Percentiles rank a stretch among this genome's conserved stretches.
Conservation (phyloP, 2,329 filamentous ascomycete species). For the Arachnomyces sp. region DNA sequence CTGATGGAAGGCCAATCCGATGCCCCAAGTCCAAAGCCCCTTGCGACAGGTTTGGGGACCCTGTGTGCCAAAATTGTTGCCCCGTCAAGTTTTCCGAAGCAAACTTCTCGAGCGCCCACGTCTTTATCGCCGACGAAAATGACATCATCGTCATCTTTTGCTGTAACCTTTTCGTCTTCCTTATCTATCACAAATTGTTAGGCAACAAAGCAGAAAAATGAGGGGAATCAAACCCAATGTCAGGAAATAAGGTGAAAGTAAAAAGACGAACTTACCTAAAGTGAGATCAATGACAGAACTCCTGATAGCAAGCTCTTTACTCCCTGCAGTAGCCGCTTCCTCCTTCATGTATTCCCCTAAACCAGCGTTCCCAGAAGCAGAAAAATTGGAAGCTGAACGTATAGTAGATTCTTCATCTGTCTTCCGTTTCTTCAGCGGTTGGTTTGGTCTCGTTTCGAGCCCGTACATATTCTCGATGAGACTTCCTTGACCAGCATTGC, state of each 20-base stretch:
- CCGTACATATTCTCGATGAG: slow-evolving; percentile 71
- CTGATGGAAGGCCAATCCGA: slow-evolving; percentile 66
- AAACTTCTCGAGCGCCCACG: slow-evolving; percentile 63
- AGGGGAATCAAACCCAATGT: slow-evolving; percentile 9
- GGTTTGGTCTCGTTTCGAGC: slow-evolving; percentile 58
- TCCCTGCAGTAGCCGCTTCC: slow-evolving; percentile 38
- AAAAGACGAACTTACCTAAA: slow-evolving; percentile 18
- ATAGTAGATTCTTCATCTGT: slow-evolving; percentile 29
- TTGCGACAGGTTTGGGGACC: slow-evolving; percentile 58
- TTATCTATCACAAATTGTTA: slow-evolving; percentile 21
- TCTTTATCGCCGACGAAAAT: slow-evolving; percentile 48
- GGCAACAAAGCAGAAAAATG: too few relatives aligned
- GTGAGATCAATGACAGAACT: slow-evolving; percentile 36
- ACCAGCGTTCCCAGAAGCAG: slow-evolving; percentile 45
- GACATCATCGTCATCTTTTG: slow-evolving; percentile 32
- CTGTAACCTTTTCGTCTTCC: slow-evolving; percentile 30
- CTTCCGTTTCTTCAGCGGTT: slow-evolving; percentile 61
- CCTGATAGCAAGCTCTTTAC: too few relatives aligned
- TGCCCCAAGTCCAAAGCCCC: slow-evolving; percentile 45
- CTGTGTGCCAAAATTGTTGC: slow-evolving; percentile 58
- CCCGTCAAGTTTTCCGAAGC: slow-evolving; percentile 68
- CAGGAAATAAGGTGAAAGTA: slow-evolving; percentile 6
- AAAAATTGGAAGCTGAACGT: slow-evolving; percentile 33
- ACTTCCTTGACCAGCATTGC: slow-evolving; percentile 17
- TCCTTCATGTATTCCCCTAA: slow-evolving; percentile 62